Percentiles rank a stretch among this genome's conserved stretches.
Conservation (phyloP, 495 filamentous ascomycete species). For the Xylaria sp. region DNA sequence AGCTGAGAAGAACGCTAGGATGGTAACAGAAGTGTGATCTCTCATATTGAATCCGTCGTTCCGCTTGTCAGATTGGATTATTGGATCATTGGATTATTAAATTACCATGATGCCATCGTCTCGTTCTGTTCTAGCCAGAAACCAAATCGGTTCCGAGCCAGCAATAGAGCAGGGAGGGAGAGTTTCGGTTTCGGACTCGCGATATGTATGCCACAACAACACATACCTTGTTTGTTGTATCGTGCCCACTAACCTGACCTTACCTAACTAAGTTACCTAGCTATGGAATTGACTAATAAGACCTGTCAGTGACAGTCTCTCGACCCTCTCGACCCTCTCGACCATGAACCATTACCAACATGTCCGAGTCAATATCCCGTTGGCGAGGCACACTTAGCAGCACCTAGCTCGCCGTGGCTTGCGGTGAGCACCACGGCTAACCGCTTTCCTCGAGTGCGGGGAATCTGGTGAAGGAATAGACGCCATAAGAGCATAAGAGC, state of each 20-base stretch:
- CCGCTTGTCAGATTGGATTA: conserved; percentile 2
- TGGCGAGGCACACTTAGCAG: not conserved
- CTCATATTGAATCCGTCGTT: conserved; percentile 5
- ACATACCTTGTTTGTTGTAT: no score
- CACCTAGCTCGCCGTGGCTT: not conserved
- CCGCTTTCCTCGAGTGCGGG: conserved; percentile 15
- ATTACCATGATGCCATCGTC: not conserved
- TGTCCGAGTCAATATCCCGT: not conserved
- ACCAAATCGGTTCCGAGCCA: not conserved
- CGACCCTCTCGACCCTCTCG: no score
- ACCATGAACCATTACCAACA: not conserved
- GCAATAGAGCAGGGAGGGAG: no score
- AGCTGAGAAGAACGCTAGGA: not conserved
- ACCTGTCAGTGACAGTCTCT: not conserved
- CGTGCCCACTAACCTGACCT: not conserved
- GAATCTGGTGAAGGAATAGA: conserved; percentile 16
- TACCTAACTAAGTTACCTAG: no score
- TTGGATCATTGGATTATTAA: no score
- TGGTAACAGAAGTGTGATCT: not conserved
- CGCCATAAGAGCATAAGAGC: conserved; percentile 15
- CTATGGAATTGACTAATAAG: not conserved
- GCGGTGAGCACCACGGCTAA: not conserved
- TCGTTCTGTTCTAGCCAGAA: not conserved
- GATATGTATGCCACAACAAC: not conserved
- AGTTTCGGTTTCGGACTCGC: not conserved